A percentile compares a stretch with the other conserved stretches of the same genome.
Conservation (phyloP, 1,139 yeast genomes). For the Arxiozyma telluris region DNA sequence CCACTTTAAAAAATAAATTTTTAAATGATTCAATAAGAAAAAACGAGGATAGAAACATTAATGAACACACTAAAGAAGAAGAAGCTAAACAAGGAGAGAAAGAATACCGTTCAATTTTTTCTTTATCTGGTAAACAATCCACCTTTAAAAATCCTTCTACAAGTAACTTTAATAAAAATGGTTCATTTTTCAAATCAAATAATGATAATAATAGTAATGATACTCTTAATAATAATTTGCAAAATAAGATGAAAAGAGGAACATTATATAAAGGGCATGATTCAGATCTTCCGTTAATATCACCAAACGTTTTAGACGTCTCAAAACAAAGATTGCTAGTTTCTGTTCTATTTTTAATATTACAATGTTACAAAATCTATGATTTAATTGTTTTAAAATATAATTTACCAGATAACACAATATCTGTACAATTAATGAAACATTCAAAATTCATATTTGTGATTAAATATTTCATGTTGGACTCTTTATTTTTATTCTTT, state of each 20-base stretch:
- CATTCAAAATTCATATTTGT: slow-evolving; percentile 51
- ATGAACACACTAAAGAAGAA: too few relatives aligned
- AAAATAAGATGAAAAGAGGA: background rate
- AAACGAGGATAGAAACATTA: background rate
- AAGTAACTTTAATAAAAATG: too few relatives aligned
- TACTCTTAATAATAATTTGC: too few relatives aligned
- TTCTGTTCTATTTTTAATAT: slow-evolving; percentile 53
- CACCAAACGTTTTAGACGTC: slow-evolving; percentile 54
- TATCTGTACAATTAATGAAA: slow-evolving; percentile 32
- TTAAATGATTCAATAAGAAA: background rate
- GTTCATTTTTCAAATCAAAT: too few relatives aligned
- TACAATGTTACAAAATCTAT: slow-evolving; percentile 76
- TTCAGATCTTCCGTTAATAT: slow-evolving; percentile 37
- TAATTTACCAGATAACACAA: slow-evolving; percentile 16
- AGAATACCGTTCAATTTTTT: background rate
- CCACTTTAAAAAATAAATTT: background rate
- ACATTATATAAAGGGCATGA: background rate
- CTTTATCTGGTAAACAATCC: background rate
- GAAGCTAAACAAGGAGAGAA: background rate
- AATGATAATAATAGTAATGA: too few relatives aligned
- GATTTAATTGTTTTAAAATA: slow-evolving; percentile 44
- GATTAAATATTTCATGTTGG: slow-evolving; percentile 63
- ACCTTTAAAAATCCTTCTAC: too few relatives aligned
- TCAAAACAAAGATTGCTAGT: slow-evolving; percentile 71
- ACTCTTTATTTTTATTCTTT: slow-evolving; percentile 57